These are phyloP conservation scores for Rutstroemia sp. DNA, from an alignment of 2,329 filamentous ascomycete species.

Conservation along the genomic window DNA sequence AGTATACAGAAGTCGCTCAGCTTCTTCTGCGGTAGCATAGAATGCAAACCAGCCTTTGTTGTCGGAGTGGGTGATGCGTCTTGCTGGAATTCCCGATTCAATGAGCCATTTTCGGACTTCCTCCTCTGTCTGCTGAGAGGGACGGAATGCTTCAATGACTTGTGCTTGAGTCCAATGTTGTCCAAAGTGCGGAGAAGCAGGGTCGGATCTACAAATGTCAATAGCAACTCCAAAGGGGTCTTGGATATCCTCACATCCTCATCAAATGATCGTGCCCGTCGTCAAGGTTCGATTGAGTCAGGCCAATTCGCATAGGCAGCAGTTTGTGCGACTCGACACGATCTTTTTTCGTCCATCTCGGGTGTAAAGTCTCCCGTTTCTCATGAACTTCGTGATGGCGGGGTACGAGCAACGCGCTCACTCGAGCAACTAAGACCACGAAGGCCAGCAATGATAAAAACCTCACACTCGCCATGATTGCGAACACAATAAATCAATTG, in stretches of 20 bases:
- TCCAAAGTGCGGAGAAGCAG: conserved; percentile 27
- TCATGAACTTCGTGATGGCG: conserved; percentile 20
- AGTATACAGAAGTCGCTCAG: conserved; percentile 32
- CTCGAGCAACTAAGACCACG: too few species aligned
- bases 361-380: conserved; percentile 15
- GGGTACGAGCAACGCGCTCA: conserved; percentile 14
- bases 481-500: too few species aligned
- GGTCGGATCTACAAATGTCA: conserved; percentile 18
- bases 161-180: conserved; percentile 30
- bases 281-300: conserved; percentile 20
- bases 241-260: conserved; percentile 22
- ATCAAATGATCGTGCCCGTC: conserved; percentile 20
- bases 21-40: conserved; percentile 30
- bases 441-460: too few species aligned
- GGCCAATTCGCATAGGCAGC: conserved; percentile 22
- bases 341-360: conserved; percentile 21
- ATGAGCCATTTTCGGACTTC: conserved; percentile 30
- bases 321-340: conserved; percentile 17
- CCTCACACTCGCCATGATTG: too few species aligned
- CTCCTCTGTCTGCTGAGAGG: conserved; percentile 26
- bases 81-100: conserved; percentile 26
- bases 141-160: conserved; percentile 29
- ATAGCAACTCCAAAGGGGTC: conserved; percentile 5
- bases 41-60: conserved; percentile 34
- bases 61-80: conserved; percentile 29